These are phyloP conservation scores for Polytrichum formosum DNA, from an alignment of 225 moss, liverwort and hornwort genomes.

Conservation along the genomic window DNA sequence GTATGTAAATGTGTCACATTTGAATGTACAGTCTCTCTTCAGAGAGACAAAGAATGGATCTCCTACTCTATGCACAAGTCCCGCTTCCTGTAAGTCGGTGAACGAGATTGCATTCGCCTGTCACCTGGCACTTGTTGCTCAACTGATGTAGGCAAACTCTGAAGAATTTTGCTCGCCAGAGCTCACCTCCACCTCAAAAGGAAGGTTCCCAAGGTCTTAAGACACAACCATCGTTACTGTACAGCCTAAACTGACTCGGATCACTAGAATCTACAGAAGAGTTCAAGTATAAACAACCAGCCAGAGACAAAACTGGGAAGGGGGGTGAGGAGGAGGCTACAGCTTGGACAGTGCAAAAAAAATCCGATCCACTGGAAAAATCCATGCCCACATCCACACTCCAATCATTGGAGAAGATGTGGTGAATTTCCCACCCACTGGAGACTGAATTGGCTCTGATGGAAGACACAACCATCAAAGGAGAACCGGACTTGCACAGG, in stretches of 20 bases:
- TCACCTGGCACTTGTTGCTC: background rate
- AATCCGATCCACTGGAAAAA: background rate
- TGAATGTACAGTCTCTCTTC: background rate
- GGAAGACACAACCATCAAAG: background rate
- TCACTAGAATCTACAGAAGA: background rate
- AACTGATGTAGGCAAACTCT: background rate
- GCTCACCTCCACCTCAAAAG: background rate
- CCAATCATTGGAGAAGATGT: background rate
- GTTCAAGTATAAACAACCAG: slow-evolving; percentile 4
- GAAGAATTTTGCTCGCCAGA: background rate
- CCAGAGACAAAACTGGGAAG: background rate
- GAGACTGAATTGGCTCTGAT: background rate
- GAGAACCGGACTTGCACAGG: too few species aligned
- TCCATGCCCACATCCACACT: background rate
- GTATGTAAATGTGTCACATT: background rate
- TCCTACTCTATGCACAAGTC: background rate
- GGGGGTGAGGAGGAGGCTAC: too few species aligned
- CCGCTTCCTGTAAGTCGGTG: background rate
- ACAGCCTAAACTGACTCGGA: background rate
- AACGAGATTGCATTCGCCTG: background rate
- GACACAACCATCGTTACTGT: background rate
- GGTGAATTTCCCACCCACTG: background rate
- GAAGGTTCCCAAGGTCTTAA: background rate
- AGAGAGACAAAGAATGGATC: background rate
- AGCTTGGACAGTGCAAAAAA: background rate